Evolutionary conservation across 768 basidiomycete genomes (phyloP), one percentile per base, ranked within the genome.

Genomic region (Amanita brunnescens): DNA sequence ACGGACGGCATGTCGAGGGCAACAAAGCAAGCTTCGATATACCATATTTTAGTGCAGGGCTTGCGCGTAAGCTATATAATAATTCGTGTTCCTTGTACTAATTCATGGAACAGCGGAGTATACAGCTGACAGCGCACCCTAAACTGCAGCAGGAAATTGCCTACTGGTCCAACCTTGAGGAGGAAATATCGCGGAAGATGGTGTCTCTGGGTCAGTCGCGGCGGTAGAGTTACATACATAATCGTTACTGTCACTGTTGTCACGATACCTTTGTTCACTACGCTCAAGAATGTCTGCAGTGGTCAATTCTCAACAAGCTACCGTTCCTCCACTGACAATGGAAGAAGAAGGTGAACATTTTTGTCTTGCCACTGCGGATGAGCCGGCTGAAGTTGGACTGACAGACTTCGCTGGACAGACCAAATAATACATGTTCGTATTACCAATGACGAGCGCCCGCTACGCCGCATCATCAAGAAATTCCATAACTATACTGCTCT

Each of bases 81-180:
- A 18, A 29, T 38, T 26, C 12, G 2, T 24, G 37, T 16, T 32
- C 10, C 18, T 47, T 34, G 20, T 24, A 21, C 40, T n/a, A 49
- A 38, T 5, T 57, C 43, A 52, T 51, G 35, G 35, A 54, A 37
- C 59, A 87, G 85, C 80, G 75, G 61, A 84, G 80, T 7, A 79
- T 82, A 1, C 81, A 80, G 39, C 73, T 81, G 39, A 82, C 79
- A 2, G 83, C 82, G 5, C 93, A 96, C 63, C 81, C 87, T 1
- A 91, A 91, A 63, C 76, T 86, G 1, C 93, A 95, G 62, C 79
- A 80, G 52, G 94, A 97, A 61, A 77, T 92, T 35, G 81, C 80
- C 3, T 91, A 84, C 64, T 96, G 92, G 87, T 77, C 86, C 3
- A 81, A 90, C 57, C 74, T 86, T 51, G 89, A 92, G 59, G 92